phyloP scores from a whole-genome alignment of 495 filamentous ascomycete species.

The Daldinia caldariorum region DNA sequence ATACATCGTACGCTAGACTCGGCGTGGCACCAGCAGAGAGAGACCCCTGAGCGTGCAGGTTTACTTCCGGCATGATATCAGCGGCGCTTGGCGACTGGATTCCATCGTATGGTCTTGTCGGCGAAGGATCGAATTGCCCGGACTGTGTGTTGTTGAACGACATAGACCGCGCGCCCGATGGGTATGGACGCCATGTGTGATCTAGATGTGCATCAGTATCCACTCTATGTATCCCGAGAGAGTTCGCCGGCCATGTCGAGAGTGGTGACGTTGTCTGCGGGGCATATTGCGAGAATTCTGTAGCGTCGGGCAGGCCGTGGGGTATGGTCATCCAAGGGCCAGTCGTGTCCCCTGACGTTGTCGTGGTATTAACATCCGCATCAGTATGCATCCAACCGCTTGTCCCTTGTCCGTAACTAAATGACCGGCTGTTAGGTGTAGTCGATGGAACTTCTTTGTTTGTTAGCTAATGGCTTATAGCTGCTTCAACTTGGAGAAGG shows the following conservation, averaged over 20 bases:
- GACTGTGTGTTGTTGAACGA: slow-evolving; percentile 54
- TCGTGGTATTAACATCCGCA: slow-evolving; percentile 46
- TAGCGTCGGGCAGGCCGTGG: slow-evolving; percentile 52
- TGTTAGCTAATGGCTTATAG: slow-evolving; percentile 46
- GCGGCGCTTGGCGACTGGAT: slow-evolving; percentile 52
- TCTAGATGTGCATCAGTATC: slow-evolving; percentile 26
- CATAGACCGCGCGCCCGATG: slow-evolving; percentile 54
- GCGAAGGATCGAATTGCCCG: slow-evolving; percentile 34
- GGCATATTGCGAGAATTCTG: slow-evolving; percentile 55
- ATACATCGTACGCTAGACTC: slow-evolving; percentile 52
- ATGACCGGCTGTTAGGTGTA: slow-evolving; percentile 47
- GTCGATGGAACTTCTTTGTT: slow-evolving; percentile 48
- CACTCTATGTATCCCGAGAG: slow-evolving; percentile 28
- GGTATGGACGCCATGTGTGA: slow-evolving; percentile 54
- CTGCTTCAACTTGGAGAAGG: not conserved
- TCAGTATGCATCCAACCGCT: slow-evolving; percentile 58
- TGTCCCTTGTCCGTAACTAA: slow-evolving; percentile 54
- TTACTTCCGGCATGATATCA: slow-evolving; percentile 45
- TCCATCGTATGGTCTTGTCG: slow-evolving; percentile 48
- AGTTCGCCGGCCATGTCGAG: slow-evolving; percentile 53
- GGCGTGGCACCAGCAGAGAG: slow-evolving; percentile 56
- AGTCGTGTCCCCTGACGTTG: slow-evolving; percentile 51
- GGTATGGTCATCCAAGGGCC: slow-evolving; percentile 53
- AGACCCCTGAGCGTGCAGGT: slow-evolving; percentile 47
- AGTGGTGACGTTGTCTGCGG: slow-evolving; percentile 50